Percentiles rank a stretch among this genome's conserved stretches.
phyloP scores from a whole-genome alignment of 495 filamentous ascomycete genomes.

The Daldinia caldariorum region DNA sequence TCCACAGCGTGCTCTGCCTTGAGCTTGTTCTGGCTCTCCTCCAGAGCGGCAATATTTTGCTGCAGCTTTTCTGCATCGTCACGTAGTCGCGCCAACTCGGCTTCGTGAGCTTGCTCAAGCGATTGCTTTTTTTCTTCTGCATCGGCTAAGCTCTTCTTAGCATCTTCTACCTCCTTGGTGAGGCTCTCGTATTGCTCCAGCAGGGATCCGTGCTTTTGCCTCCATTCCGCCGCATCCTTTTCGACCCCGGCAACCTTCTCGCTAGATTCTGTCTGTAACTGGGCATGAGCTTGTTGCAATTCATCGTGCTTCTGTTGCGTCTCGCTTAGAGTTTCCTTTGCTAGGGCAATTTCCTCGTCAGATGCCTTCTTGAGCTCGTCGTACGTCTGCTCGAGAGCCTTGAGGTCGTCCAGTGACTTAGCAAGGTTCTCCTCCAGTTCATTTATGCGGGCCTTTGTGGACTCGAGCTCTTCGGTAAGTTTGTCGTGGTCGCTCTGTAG shows the following conservation, averaged over 20 bases:
- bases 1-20: slow-evolving; percentile 31
- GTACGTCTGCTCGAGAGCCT: slow-evolving; percentile 24
- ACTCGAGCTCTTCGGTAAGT: slow-evolving; percentile 25
- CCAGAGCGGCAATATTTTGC: slow-evolving; percentile 21
- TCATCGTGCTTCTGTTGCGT: slow-evolving; percentile 28
- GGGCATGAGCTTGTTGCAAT: slow-evolving; percentile 23
- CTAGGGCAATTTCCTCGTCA: slow-evolving; percentile 27
- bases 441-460: slow-evolving; percentile 14
- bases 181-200: slow-evolving; percentile 21
- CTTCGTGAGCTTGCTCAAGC: slow-evolving; percentile 30
- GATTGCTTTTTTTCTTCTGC: slow-evolving; percentile 30
- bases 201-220: slow-evolving; percentile 30
- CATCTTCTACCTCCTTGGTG: slow-evolving; percentile 17
- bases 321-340: slow-evolving; percentile 25
- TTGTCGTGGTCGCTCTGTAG: slow-evolving; percentile 31
- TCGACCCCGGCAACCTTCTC: slow-evolving; percentile 24
- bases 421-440: slow-evolving; percentile 17
- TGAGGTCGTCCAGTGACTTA: slow-evolving; percentile 22
- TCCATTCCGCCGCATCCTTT: slow-evolving; percentile 28
- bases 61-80: slow-evolving; percentile 30
- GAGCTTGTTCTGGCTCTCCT: slow-evolving; percentile 21
- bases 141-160: slow-evolving; percentile 21
- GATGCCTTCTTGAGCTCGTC: slow-evolving; percentile 29
- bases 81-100: slow-evolving; percentile 20
- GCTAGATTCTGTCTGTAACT: slow-evolving; percentile 15